A percentile compares a stretch with the other conserved stretches of the same genome.
These are phyloP conservation scores for Diphasiastrum complanatum DNA, from an alignment of 83 land plant genomes.

Conservation along the genomic window DNA sequence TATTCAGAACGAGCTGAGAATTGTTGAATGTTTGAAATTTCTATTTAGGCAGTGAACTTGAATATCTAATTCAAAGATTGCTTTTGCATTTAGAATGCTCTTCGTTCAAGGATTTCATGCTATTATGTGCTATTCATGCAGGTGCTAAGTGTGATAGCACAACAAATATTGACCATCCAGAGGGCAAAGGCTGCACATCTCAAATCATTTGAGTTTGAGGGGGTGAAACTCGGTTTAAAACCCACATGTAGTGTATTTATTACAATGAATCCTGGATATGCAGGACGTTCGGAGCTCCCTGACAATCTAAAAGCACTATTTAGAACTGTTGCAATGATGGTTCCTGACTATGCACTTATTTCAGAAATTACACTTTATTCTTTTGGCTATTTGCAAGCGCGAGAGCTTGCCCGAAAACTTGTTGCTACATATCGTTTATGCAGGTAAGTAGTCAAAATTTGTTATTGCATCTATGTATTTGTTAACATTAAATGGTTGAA, in stretches of 20 bases:
- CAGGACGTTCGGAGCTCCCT: slow-evolving; percentile 40
- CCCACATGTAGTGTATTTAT: slow-evolving; percentile 39
- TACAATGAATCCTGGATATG: slow-evolving; percentile 46
- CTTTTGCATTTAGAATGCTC: no score
- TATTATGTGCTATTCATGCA: slow-evolving; percentile 4
- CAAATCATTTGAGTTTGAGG: slow-evolving; percentile 36
- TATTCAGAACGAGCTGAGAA: no score
- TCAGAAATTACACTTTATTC: slow-evolving; percentile 42
- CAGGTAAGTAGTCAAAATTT: slow-evolving; percentile 15
- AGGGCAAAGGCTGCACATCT: slow-evolving; percentile 37
- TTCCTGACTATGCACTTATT: slow-evolving; percentile 45
- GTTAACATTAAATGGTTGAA: neutral
- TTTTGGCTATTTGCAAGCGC: slow-evolving; percentile 38
- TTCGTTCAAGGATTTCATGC: no score
- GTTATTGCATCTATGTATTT: neutral
- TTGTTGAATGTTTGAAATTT: no score
- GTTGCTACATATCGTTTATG: slow-evolving; percentile 40
- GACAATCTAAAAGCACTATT: slow-evolving; percentile 41
- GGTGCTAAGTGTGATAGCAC: slow-evolving; percentile 46
- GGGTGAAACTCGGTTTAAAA: slow-evolving; percentile 29
- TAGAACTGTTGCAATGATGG: slow-evolving; percentile 46
- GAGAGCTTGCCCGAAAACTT: slow-evolving; percentile 37
- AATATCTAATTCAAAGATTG: neutral
- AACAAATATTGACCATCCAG: slow-evolving; percentile 41
- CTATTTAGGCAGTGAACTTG: no score